These are phyloP conservation scores for Arachnopeziza araneosa DNA, from an alignment of 2,329 filamentous ascomycete genomes.

Conservation along the genomic window DNA sequence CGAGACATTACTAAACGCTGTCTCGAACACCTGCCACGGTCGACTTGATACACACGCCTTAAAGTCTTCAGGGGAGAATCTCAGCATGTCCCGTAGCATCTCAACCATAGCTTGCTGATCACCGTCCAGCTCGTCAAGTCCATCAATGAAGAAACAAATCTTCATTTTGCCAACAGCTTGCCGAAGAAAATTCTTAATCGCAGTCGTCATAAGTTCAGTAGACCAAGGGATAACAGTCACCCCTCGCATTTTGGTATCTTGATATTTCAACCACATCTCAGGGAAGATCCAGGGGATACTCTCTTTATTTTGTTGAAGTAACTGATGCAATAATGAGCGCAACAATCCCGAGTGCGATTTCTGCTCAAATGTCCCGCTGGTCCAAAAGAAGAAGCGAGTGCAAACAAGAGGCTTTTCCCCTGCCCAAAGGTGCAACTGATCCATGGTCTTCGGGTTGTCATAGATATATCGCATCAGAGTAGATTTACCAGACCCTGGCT, in stretches of 20 bases:
- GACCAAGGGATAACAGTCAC: background rate
- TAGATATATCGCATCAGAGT: slow-evolving; percentile 32
- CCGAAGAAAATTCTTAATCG: background rate
- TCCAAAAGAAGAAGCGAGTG: background rate
- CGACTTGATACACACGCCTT: slow-evolving; percentile 4
- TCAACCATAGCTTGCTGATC: background rate
- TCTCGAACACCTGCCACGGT: background rate
- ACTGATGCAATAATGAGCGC: background rate
- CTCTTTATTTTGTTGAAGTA: background rate
- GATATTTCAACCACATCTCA: background rate
- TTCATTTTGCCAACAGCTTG: background rate
- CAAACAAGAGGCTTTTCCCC: background rate
- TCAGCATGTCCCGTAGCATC: background rate
- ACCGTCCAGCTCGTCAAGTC: background rate
- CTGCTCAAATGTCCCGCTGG: background rate
- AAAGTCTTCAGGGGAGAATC: background rate
- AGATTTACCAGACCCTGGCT: slow-evolving; percentile 42
- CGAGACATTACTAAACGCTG: background rate
- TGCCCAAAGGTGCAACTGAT: background rate
- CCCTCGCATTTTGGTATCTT: background rate
- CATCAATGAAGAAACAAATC: slow-evolving; percentile 1
- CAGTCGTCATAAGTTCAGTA: background rate
- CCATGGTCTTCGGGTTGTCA: background rate
- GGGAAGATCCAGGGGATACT: background rate
- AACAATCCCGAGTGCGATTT: background rate